Conservation (phyloP, 1,284 basidiomycete genomes). For the Austropuccinia psidii region DNA sequence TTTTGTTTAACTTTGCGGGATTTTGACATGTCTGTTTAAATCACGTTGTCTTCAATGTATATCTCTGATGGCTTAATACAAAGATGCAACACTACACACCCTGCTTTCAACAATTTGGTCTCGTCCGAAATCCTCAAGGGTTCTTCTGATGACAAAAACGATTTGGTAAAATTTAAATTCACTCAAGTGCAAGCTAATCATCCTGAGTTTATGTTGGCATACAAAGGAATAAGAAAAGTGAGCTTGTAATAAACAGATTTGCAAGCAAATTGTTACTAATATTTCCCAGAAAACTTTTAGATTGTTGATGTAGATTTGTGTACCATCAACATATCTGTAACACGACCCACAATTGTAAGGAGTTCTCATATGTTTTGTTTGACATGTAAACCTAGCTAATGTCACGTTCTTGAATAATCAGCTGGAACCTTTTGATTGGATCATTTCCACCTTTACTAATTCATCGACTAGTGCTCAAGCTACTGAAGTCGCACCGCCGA, state of each 20-base stretch:
- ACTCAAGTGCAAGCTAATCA: constrained; percentile 71
- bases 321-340: constrained; percentile 81
- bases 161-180: constrained; percentile 80
- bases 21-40: constrained; percentile 78
- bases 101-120: constrained; percentile 58
- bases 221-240: constrained; percentile 68
- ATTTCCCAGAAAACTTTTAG: constrained; percentile 50
- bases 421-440: constrained; percentile 86
- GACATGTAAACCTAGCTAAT: neutral
- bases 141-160: constrained; percentile 49
- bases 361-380: neutral
- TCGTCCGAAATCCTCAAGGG: constrained; percentile 59
- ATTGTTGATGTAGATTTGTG: constrained; percentile 80
- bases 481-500: no score
- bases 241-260: neutral
- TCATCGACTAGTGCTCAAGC: constrained; percentile 43
- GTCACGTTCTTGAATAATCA: constrained; percentile 15
- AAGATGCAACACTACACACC: constrained; percentile 50
- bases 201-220: constrained; percentile 73
- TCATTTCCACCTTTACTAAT: constrained; percentile 91
- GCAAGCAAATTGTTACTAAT: no score
- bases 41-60: constrained; percentile 62
- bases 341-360: constrained; percentile 70
- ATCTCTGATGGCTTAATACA: constrained; percentile 61
- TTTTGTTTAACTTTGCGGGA: constrained; percentile 63